Conservation (phyloP, 75 land plant species). For the Pinus albicaulis region DNA sequence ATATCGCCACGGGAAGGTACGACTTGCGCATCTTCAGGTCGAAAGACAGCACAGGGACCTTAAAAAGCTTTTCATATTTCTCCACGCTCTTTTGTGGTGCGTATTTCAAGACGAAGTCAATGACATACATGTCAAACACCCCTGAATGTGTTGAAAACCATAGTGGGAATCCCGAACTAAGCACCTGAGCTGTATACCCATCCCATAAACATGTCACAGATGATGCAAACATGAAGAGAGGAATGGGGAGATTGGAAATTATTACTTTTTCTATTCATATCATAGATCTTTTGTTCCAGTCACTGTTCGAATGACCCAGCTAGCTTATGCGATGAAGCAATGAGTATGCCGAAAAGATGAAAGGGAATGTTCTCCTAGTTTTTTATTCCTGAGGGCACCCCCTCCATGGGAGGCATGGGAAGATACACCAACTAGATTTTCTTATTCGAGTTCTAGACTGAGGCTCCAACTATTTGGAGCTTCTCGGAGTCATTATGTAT, state of each 20-base stretch:
- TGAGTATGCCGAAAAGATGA: conserved; percentile 2
- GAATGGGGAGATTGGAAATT: too few relatives aligned
- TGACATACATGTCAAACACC: conserved; percentile 13
- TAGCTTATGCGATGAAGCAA: too few relatives aligned
- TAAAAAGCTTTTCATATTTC: background rate
- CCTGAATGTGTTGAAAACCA: conserved; percentile 21
- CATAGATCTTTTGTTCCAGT: background rate
- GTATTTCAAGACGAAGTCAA: conserved; percentile 2
- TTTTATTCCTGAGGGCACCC: background rate
- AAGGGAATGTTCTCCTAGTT: conserved; percentile 11
- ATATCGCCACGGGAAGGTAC: background rate
- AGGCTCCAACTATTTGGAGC: background rate
- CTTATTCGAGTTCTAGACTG: background rate
- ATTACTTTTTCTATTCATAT: background rate
- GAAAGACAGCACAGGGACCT: background rate
- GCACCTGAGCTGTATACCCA: conserved; percentile 26
- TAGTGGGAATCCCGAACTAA: conserved; percentile 32
- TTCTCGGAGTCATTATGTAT: too few relatives aligned
- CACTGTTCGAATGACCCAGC: background rate
- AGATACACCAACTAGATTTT: background rate
- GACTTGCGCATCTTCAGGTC: background rate
- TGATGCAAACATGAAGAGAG: conserved; percentile 21
- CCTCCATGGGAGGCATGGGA: background rate
- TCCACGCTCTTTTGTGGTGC: too few relatives aligned
- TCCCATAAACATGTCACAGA: too few relatives aligned